Evolutionary conservation across 2,329 filamentous ascomycete species (phyloP), one percentile per base, ranked within the genome.

Genomic region (Fusarium begoniae): DNA sequence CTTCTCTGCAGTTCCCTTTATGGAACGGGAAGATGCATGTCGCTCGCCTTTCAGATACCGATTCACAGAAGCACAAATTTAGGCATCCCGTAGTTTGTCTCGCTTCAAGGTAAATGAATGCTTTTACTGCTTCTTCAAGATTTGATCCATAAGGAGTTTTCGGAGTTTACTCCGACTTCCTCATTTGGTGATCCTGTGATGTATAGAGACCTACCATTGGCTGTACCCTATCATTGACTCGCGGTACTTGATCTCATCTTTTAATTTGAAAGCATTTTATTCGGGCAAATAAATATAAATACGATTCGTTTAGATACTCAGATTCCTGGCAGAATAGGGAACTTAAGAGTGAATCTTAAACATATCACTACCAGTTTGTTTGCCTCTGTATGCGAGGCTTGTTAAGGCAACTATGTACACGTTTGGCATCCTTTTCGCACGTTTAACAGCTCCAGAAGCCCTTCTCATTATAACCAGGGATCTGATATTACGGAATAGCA

Each of bases 81-180:
- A 47, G 13, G 13, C 32, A 18, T 11, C 26, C 13, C 4, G 12
- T 17, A 2, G 26, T 43, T 15, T n/a, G 28, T 28, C 15, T 44
- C 13, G 15, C 15, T 22, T 51, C 10, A 35, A 18, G 12, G 15
- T 11, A 12, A 35, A 28, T 3, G 2, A 37, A 15, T 2, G 10
- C 18, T 51, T 51, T 20, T 12, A 8, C 14, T 13, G 18, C 32
- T 13, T n/a, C 6, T 5, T 9, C 6, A 13, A 5, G 17, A 35
- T 28, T 41, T n/a, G 22, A 4, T 62, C 67, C 40, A 17, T 14
- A 77, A 77, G 75, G 75, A 76, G 75, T 71, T 75, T 75, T 71
- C 75, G 75, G 75, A 76, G 70, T 62, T 48, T 54, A 40, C 67
- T 74, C 73, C 73, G 68, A 74, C 47, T 77, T 74, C 75, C 75